phyloP scores from a whole-genome alignment of 306 rosid genomes.

The Potentilla sterilis region DNA sequence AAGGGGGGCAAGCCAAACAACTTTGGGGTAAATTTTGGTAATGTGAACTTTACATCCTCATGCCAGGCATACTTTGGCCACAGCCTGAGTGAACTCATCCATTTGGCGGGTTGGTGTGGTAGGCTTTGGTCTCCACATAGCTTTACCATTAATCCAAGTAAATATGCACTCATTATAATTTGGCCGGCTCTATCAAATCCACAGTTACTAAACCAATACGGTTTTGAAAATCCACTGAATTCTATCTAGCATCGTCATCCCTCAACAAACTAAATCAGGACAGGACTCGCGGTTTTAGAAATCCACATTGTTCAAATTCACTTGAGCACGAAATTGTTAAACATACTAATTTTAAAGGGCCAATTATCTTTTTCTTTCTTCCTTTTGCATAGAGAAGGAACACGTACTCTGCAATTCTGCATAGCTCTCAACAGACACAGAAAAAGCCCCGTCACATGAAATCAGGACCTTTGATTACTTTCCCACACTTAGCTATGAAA shows the following conservation, averaged over 20 bases:
- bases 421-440: background rate
- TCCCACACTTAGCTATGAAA: background rate
- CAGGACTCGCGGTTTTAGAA: background rate
- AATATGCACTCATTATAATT: no score
- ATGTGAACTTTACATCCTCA: no score
- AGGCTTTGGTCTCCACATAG: no score
- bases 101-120: no score
- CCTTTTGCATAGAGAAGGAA: background rate
- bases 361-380: background rate
- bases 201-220: background rate
- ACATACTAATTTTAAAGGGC: background rate
- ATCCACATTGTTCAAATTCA: no score
- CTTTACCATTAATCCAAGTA: no score
- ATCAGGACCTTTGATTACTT: background rate
- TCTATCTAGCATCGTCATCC: background rate
- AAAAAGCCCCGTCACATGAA: background rate
- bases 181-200: no score
- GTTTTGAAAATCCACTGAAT: background rate
- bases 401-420: no score
- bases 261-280: background rate
- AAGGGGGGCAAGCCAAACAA: no score
- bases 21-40: no score
- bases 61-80: no score
- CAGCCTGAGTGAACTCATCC: no score
- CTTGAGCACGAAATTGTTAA: background rate